Evolutionary conservation across 2,329 filamentous ascomycete species (phyloP).

Genomic region (Ophiostoma quercus): DNA sequence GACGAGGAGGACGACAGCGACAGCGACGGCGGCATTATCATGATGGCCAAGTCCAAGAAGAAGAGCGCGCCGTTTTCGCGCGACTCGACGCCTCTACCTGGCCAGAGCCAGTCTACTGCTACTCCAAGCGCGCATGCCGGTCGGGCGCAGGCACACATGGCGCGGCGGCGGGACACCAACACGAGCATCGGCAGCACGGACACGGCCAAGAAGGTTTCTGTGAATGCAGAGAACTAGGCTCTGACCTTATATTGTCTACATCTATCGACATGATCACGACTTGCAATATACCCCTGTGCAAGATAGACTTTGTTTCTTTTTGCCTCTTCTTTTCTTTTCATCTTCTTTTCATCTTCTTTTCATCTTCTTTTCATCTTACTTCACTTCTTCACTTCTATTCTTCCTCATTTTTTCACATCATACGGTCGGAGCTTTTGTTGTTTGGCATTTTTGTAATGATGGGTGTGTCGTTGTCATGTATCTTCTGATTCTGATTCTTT

Average conservation of each 20-base stretch:
- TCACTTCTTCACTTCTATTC: not conserved
- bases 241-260: not conserved
- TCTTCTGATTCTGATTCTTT: not conserved
- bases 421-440: not conserved
- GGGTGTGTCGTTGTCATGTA: not conserved
- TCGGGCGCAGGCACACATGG: conserved; percentile 30
- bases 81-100: conserved; percentile 24
- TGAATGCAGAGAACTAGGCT: conserved; percentile 18
- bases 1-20: conserved; percentile 47
- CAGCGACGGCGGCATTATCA: conserved; percentile 50
- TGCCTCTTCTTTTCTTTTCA: not conserved
- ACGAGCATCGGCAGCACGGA: conserved; percentile 58
- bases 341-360: not conserved
- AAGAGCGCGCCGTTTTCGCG: conserved; percentile 31
- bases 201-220: conserved; percentile 54
- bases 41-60: conserved; percentile 51
- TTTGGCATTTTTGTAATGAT: conserved; percentile 17
- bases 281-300: conserved; percentile 10
- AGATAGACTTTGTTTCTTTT: conserved; percentile 14
- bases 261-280: not conserved
- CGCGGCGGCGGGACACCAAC: conserved; percentile 53
- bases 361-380: not conserved
- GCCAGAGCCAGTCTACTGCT: not conserved
- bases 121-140: not conserved
- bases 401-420: not conserved